These are phyloP conservation scores for Deinandra increscens DNA, from an alignment of 129 eudicot species.

Conservation along the genomic window DNA sequence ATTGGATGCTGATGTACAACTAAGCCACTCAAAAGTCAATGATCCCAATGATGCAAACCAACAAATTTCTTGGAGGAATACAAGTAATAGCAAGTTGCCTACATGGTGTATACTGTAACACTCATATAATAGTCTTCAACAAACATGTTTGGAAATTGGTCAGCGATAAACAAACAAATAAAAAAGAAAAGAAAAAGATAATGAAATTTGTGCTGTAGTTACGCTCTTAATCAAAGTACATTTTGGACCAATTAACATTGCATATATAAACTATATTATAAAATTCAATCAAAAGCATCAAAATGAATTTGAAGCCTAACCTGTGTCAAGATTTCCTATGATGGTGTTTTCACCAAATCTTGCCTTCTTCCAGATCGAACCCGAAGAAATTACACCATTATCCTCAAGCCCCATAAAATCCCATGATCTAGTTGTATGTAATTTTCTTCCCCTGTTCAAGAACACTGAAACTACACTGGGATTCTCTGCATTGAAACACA, in stretches of 20 bases:
- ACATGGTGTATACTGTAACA: slow-evolving; percentile 16
- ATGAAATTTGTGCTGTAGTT: slow-evolving; percentile 7
- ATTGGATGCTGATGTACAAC: slow-evolving; percentile 18
- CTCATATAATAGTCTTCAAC: slow-evolving; percentile 28
- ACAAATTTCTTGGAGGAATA: slow-evolving; percentile 26
- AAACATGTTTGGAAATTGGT: slow-evolving; percentile 26
- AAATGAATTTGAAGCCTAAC: slow-evolving; percentile 40
- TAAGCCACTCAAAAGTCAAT: slow-evolving; percentile 37
- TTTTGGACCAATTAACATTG: slow-evolving; percentile 23
- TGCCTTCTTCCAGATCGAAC: slow-evolving; percentile 83
- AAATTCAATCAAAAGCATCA: slow-evolving; percentile 18
- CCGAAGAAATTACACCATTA: slow-evolving; percentile 44
- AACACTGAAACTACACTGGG: slow-evolving; percentile 79
- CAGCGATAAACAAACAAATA: slow-evolving; percentile 5
- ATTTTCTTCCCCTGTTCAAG: slow-evolving; percentile 62
- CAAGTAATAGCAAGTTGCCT: slow-evolving; percentile 30
- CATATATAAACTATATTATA: slow-evolving; percentile 19
- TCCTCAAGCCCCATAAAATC: slow-evolving; percentile 70
- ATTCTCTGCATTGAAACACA: slow-evolving; percentile 52
- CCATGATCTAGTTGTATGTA: slow-evolving; percentile 96
- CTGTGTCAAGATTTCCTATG: slow-evolving; percentile 94
- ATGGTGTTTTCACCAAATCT: slow-evolving; percentile 79
- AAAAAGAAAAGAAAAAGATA: background rate
- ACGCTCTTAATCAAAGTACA: slow-evolving; percentile 21
- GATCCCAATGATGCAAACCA: slow-evolving; percentile 36